A percentile compares a stretch with the other conserved stretches of the same genome.
Evolutionary conservation across 2,329 filamentous ascomycete species (phyloP).

Genomic region (Claviceps capensis): DNA sequence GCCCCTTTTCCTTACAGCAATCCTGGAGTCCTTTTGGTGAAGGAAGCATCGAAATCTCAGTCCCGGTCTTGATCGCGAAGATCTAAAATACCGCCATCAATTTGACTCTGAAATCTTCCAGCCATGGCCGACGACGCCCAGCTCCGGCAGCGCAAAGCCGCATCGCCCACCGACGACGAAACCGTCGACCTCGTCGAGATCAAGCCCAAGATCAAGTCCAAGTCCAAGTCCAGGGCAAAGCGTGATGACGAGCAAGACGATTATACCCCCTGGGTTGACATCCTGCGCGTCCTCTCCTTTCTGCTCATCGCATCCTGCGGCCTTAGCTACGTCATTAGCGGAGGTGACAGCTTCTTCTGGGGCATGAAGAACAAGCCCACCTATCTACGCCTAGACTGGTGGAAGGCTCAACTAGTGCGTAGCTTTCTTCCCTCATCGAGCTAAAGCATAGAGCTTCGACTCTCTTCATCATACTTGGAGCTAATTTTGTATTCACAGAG

Average conservation of each 20-base stretch:
- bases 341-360: slow-evolving; percentile 58
- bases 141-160: slow-evolving; percentile 31
- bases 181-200: slow-evolving; percentile 11
- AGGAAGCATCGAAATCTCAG: neutral
- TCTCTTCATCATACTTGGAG: too few species aligned
- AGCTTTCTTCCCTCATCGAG: neutral
- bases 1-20: too few species aligned
- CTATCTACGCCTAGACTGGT: slow-evolving; percentile 43
- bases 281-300: slow-evolving; percentile 55
- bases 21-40: neutral
- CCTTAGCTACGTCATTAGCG: slow-evolving; percentile 64
- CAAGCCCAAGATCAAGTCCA: slow-evolving; percentile 8
- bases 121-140: slow-evolving; percentile 25
- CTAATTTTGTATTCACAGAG: slow-evolving; percentile 19
- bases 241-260: slow-evolving; percentile 41
- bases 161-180: slow-evolving; percentile 10
- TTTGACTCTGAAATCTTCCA: neutral
- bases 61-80: too few species aligned
- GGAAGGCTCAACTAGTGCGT: slow-evolving; percentile 49
- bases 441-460: too few species aligned
- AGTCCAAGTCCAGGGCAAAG: slow-evolving; percentile 8
- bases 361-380: slow-evolving; percentile 45
- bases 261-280: slow-evolving; percentile 44
- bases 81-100: neutral
- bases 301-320: slow-evolving; percentile 51